phyloP scores from a whole-genome alignment of 805 yeast genomes.

The Myxozyma kluyveri region DNA sequence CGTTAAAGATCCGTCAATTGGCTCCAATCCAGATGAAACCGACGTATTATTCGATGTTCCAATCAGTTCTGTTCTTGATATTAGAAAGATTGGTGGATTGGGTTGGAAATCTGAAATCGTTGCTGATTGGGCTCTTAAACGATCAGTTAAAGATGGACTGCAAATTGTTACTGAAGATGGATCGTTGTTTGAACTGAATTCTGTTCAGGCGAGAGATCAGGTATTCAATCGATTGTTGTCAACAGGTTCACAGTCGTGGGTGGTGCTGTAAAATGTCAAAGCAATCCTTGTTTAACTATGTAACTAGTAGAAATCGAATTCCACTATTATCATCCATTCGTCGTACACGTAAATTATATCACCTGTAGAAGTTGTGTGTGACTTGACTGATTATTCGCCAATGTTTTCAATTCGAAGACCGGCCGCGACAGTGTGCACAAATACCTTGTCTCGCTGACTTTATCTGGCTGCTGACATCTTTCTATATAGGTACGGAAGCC shows the following conservation, averaged over 20 bases:
- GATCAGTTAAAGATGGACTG: slow-evolving; percentile 12
- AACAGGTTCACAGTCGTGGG: slow-evolving; percentile 15
- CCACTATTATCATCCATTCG: too few species aligned
- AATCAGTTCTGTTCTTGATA: slow-evolving; percentile 7
- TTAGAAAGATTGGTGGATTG: slow-evolving; percentile 14
- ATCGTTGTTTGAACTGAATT: slow-evolving; percentile 2
- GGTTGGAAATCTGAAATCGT: slow-evolving; percentile 19
- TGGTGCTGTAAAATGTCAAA: slow-evolving; percentile 7
- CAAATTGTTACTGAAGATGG: slow-evolving; percentile 1
- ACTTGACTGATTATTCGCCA: too few species aligned
- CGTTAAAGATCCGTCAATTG: slow-evolving; percentile 2
- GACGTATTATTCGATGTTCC: slow-evolving; percentile 8
- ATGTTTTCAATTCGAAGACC: too few species aligned
- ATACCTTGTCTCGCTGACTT: too few species aligned
- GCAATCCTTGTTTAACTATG: too few species aligned
- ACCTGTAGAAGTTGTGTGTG: too few species aligned
- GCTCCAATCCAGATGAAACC: slow-evolving; percentile 5
- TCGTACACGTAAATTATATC: too few species aligned
- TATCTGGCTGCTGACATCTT: too few species aligned
- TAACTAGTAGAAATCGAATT: too few species aligned
- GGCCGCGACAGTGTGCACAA: too few species aligned
- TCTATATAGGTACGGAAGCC: too few species aligned
- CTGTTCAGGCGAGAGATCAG: slow-evolving; percentile 11
- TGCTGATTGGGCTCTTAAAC: slow-evolving; percentile 19
- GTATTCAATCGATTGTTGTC: slow-evolving; percentile 12